Conservation (phyloP, 176 grass and related monocot genomes). For the Puya raimondii region DNA sequence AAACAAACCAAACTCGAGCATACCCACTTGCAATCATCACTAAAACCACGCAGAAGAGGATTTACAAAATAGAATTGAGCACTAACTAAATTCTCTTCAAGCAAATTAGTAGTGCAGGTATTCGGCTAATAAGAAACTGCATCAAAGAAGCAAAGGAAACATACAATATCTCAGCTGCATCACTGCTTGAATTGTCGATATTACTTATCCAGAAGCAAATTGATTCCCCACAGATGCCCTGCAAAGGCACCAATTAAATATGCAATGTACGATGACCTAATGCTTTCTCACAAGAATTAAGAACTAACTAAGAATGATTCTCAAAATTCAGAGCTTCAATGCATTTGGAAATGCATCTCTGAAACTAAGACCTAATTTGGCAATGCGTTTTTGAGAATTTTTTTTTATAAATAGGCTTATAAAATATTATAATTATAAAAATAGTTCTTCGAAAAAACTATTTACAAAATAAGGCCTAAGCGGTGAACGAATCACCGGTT, state of each 20-base stretch:
- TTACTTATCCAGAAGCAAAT: constrained; percentile 80
- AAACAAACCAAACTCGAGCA: neutral
- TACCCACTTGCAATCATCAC: neutral
- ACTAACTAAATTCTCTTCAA: neutral
- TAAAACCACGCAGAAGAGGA: neutral
- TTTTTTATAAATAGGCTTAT: too few relatives aligned
- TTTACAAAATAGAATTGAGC: neutral
- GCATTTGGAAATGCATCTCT: too few relatives aligned
- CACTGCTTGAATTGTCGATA: constrained; percentile 21
- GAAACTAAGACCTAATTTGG: too few relatives aligned
- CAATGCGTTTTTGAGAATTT: too few relatives aligned
- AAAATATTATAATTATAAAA: too few relatives aligned
- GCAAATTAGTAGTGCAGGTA: neutral
- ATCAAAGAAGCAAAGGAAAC: constrained; percentile 3
- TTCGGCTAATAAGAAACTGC: neutral
- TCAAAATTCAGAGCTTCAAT: too few relatives aligned
- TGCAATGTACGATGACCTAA: too few relatives aligned
- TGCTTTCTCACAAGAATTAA: too few relatives aligned
- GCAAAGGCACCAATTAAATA: neutral
- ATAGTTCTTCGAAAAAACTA: too few relatives aligned
- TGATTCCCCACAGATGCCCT: constrained; percentile 54
- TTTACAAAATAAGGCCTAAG: too few relatives aligned
- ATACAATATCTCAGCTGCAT: constrained; percentile 66
- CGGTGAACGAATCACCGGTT: too few relatives aligned
- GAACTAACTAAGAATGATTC: too few relatives aligned